These are phyloP conservation scores for Cyberlindnera mississippiensis DNA, from an alignment of 805 yeast genomes.

Conservation along the genomic window DNA sequence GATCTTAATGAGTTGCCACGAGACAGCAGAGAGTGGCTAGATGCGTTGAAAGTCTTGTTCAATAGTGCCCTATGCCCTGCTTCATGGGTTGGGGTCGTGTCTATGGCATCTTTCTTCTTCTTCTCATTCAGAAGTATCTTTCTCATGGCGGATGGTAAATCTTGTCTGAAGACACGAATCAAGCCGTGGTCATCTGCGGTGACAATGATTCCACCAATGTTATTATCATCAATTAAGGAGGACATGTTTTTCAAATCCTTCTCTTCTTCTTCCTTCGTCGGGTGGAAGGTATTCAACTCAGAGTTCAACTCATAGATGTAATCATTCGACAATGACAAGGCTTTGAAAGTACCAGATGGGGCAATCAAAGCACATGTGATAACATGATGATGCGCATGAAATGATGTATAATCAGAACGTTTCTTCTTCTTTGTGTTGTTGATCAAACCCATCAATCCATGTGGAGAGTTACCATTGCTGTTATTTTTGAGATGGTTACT, in stretches of 20 bases:
- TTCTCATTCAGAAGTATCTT: conserved; percentile 30
- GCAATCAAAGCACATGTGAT: conserved; percentile 79
- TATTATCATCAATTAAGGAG: conserved; percentile 26
- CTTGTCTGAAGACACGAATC: conserved; percentile 78
- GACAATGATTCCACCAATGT: conserved; percentile 52
- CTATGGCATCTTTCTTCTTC: background rate
- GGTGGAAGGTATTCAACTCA: conserved; percentile 18
- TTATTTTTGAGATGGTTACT: background rate
- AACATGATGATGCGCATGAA: conserved; percentile 71
- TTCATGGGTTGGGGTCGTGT: background rate
- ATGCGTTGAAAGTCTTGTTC: conserved; percentile 16
- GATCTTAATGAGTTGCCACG: conserved; percentile 15
- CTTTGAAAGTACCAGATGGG: conserved; percentile 60
- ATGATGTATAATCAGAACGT: conserved; percentile 59
- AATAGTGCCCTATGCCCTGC: conserved; percentile 3
- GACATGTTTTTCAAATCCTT: background rate
- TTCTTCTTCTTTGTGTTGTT: conserved; percentile 32
- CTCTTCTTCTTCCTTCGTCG: conserved; percentile 1
- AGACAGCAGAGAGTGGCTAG: conserved; percentile 16
- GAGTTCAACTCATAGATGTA: conserved; percentile 61
- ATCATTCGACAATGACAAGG: conserved; percentile 72
- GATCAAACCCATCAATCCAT: conserved; percentile 15
- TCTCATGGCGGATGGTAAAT: conserved; percentile 52
- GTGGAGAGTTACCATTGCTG: background rate
- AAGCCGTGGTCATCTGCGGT: conserved; percentile 73